Percentiles rank a stretch among this genome's conserved stretches.
Conservation (phyloP, 1,284 basidiomycete species). For the Leccinum pachyderme region DNA sequence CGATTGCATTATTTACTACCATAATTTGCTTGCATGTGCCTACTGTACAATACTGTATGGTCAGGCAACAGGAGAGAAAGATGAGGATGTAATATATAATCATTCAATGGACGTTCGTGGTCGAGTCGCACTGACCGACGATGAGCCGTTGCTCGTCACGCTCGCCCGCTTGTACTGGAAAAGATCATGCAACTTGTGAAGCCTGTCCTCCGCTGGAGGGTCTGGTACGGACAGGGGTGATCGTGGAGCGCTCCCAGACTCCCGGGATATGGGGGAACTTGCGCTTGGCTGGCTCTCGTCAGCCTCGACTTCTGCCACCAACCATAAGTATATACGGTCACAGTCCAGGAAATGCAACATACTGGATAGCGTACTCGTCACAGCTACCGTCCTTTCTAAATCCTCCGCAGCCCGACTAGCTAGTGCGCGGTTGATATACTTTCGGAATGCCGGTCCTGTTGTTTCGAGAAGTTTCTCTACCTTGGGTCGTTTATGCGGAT, state of each 20-base stretch:
- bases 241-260: slow-evolving; percentile 27
- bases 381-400: slow-evolving; percentile 72
- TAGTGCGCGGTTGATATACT: slow-evolving; percentile 80
- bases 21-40: slow-evolving; percentile 22
- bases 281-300: slow-evolving; percentile 38
- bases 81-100: slow-evolving; percentile 20
- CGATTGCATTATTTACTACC: slow-evolving; percentile 19
- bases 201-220: slow-evolving; percentile 55
- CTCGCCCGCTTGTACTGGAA: slow-evolving; percentile 77
- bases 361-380: slow-evolving; percentile 78
- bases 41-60: slow-evolving; percentile 30
- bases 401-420: slow-evolving; percentile 85
- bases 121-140: slow-evolving; percentile 37
- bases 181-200: slow-evolving; percentile 72
- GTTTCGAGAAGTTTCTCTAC: slow-evolving; percentile 85
- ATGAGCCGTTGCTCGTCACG: slow-evolving; percentile 60
- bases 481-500: slow-evolving; percentile 84
- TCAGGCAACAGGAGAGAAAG: slow-evolving; percentile 23
- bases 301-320: slow-evolving; percentile 61
- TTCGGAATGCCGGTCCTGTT: slow-evolving; percentile 79
- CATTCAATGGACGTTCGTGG: slow-evolving; percentile 22
- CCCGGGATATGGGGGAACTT: slow-evolving; percentile 25
- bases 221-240: slow-evolving; percentile 31
- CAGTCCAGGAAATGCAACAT: slow-evolving; percentile 30
- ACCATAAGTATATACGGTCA: slow-evolving; percentile 16